Evolutionary conservation across 768 basidiomycete genomes (phyloP).

Genomic region (Rhodotorula paludigena): DNA sequence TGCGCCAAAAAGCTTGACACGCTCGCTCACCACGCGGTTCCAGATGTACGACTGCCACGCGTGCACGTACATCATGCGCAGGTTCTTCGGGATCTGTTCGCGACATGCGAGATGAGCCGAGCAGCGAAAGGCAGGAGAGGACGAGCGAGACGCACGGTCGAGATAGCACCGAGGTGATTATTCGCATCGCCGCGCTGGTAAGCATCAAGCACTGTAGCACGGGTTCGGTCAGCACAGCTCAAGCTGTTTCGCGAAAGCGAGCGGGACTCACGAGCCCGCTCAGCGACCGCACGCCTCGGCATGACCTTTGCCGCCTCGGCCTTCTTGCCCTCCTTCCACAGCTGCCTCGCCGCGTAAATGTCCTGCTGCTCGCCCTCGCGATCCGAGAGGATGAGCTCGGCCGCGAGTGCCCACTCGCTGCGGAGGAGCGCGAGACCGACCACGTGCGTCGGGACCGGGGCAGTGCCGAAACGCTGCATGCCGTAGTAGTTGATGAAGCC

Average conservation of each 20-base stretch:
- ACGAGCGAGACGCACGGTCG: conserved; percentile 60
- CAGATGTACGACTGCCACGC: conserved; percentile 98
- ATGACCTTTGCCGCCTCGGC: conserved; percentile 76
- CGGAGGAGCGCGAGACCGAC: conserved; percentile 85
- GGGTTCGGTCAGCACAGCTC: fast-evolving
- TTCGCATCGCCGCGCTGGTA: conserved; percentile 13
- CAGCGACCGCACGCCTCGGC: conserved; percentile 88
- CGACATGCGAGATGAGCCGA: conserved; percentile 16
- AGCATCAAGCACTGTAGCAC: conserved; percentile 25
- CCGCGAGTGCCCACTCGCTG: conserved; percentile 83
- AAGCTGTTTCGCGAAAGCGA: not conserved
- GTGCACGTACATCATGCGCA: conserved; percentile 95
- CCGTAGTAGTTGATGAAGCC: conserved; percentile 98
- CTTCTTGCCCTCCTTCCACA: conserved; percentile 71
- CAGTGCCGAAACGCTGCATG: conserved; percentile 98
- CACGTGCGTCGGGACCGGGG: conserved; percentile 87
- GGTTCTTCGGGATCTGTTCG: conserved; percentile 81
- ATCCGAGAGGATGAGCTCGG: conserved; percentile 71
- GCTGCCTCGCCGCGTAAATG: conserved; percentile 73
- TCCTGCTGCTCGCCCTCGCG: conserved; percentile 80
- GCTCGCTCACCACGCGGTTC: conserved; percentile 94
- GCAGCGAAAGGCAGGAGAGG: conserved; percentile 36
- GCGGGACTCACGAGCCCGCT: conserved; percentile 58
- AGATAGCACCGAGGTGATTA: conserved; percentile 67
- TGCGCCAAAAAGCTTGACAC: conserved; percentile 70